Base-by-base conservation (phyloP, 2,329 filamentous ascomycete species). In the Chaetomium sp. region DNA sequence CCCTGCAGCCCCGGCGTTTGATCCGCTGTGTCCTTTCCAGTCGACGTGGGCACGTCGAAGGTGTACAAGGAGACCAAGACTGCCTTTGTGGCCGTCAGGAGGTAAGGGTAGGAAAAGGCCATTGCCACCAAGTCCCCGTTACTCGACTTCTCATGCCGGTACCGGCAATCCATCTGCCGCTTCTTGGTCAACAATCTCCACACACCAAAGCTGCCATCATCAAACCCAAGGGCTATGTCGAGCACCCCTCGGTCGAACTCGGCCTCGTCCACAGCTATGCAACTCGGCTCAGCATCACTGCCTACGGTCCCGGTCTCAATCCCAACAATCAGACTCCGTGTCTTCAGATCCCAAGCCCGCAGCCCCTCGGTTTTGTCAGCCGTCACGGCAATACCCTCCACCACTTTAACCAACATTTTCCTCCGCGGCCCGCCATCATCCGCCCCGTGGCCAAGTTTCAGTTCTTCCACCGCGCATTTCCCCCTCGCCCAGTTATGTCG, bases 401-500 rank as follows among this genome's bases (percentile, higher is more conserved):
- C 80, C 59, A 95, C 80, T 68, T 88, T 89, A 48, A 91, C 88
- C 6, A 96, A 74, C 40, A 91, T 88, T 75, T 68, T 84, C 67
- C 53, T 76, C 5, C 56, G 72, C 70, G 44, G 78, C 74, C 10
- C 35, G 1, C 82, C 67, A 46, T 75, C 14, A 54, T 58, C 42
- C 48, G 58, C n/a, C 6, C 65, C 64, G 14, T 56, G 47, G 36
- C 66, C 55, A 60, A 73, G 52, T 77, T 73, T 78, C 35, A 96
- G 81, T 69, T 95, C 88, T 38, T 87, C 85, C 10, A 96, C 83
- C 40, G 82, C 86, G 65, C 90, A 95, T 62, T 82, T 85, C 0
- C 92, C 94, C 59, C 79, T 82, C 1, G 88, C 82, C 94, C 94
- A 97, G 72, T 97, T 97, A 68, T 96, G 88, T 46, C 89, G 81